Base-by-base conservation (phyloP, 345 rosid species). In the Chamaenerion angustifolium region DNA sequence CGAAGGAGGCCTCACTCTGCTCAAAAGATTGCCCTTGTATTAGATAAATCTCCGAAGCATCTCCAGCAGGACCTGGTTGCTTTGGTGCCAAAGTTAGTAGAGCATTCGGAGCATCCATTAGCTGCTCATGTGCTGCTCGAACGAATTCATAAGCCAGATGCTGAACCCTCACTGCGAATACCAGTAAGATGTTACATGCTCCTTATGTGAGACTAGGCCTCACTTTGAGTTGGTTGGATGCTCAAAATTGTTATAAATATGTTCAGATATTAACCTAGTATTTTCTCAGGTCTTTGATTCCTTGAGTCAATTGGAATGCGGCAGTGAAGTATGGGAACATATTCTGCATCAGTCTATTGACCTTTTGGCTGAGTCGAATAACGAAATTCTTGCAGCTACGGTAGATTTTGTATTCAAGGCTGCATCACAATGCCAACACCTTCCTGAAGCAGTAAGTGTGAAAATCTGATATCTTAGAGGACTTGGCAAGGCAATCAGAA, bases 21-120 rank as follows among this genome's bases (percentile, higher is more conserved):
- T 17, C 84, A 88, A 64, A 93, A 78, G 71, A 88, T 93, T 60
- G 76, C 88, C 68, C 86, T 93, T 64, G 88, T 93, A 53, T 69
- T 93, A 74, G 88, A 93, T 61, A 85, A 85, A 70, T 95, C 99
- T 53, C 95, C 99, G 12, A 85, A 73, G 68, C 92, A 81, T 79
- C 76, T 93, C 56, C 92, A 85, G 58, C 72, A 77, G 48, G 99
- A 93, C 63, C 76, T 93, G 45, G 87, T 93, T 50, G 74, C 95
- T 25, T 73, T 93, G 68, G 87, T 93, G n/a, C 99, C 99, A 67
- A 93, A 83, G 63, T 68, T 93, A 75, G 99, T 93, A 53, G 99
- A 88, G 71, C 94, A 76, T 59, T 73, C 95, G 12, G 99, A 93
- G 79, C 97, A 93, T 55, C 81, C 95, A 42, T 58, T 79, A 63